These are phyloP conservation scores for Stropharia rugosoannulata DNA, from an alignment of 768 basidiomycete species.

Conservation along the genomic window DNA sequence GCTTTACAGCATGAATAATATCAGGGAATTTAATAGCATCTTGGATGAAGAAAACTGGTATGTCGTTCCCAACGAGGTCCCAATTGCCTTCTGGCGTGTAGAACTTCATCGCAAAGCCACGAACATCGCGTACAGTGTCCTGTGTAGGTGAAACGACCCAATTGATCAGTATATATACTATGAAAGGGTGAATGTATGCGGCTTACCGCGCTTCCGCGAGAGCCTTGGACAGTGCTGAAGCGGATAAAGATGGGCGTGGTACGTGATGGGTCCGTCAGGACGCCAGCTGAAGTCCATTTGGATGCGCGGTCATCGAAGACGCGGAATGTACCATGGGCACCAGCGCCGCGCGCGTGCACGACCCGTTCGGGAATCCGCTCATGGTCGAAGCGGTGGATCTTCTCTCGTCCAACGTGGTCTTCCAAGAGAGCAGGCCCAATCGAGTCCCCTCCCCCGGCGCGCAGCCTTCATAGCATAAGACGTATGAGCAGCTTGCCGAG, in stretches of 20 bases:
- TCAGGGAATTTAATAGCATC: slow-evolving; percentile 87
- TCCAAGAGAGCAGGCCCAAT: slow-evolving; percentile 78
- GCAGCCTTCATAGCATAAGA: slow-evolving; percentile 43
- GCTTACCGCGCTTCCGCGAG: slow-evolving; percentile 77
- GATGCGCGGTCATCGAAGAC: slow-evolving; percentile 65
- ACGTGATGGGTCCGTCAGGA: slow-evolving; percentile 70
- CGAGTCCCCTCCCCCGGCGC: slow-evolving; percentile 41
- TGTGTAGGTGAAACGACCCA: slow-evolving; percentile 17
- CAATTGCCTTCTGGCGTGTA: slow-evolving; percentile 86
- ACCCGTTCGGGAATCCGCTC: slow-evolving; percentile 89
- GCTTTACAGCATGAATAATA: slow-evolving; percentile 80
- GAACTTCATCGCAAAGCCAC: slow-evolving; percentile 84
- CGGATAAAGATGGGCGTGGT: slow-evolving; percentile 79
- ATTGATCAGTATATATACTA: neutral
- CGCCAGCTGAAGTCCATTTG: slow-evolving; percentile 68
- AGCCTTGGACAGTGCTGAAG: slow-evolving; percentile 85
- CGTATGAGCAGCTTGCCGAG: neutral
- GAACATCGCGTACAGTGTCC: slow-evolving; percentile 81
- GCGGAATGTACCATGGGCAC: slow-evolving; percentile 83
- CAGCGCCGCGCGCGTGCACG: slow-evolving; percentile 69
- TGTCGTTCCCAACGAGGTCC: slow-evolving; percentile 86
- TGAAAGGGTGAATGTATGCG: neutral
- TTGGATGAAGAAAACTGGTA: slow-evolving; percentile 82
- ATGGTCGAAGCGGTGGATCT: slow-evolving; percentile 80
- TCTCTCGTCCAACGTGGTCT: slow-evolving; percentile 73